phyloP scores from a whole-genome alignment of 2,329 filamentous ascomycete genomes.

The Hymenotorrendiella dingleyae region DNA sequence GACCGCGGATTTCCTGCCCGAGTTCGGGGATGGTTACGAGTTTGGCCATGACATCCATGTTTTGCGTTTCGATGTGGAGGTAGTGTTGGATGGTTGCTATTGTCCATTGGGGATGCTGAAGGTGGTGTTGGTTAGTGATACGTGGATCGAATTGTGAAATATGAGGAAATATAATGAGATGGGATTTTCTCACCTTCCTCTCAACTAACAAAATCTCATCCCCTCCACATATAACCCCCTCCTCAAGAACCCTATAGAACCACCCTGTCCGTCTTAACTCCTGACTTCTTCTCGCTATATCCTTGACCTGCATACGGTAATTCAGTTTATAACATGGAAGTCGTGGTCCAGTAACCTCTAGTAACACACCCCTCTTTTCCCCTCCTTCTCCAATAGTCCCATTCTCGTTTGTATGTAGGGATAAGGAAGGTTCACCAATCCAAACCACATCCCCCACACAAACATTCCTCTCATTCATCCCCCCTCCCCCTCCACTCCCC shows the following conservation, averaged over 20 bases:
- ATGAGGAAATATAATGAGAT: too few relatives aligned
- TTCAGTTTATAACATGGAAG: slow-evolving; percentile 66
- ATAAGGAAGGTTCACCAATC: too few relatives aligned
- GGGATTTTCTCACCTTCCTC: too few relatives aligned
- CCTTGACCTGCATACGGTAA: slow-evolving; percentile 57
- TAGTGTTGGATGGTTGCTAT: slow-evolving; percentile 58
- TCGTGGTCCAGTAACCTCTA: slow-evolving; percentile 56
- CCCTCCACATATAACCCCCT: slow-evolving; percentile 49
- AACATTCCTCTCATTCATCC: slow-evolving; percentile 54
- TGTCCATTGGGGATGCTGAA: slow-evolving; percentile 57
- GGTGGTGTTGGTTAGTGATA: too few relatives aligned
- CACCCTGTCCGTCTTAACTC: slow-evolving; percentile 55
- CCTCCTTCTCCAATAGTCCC: too few relatives aligned
- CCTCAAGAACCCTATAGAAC: slow-evolving; percentile 56
- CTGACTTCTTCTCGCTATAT: slow-evolving; percentile 54
- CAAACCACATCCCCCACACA: slow-evolving; percentile 58
- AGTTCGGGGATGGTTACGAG: slow-evolving; percentile 9
- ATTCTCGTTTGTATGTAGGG: too few relatives aligned
- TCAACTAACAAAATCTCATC: slow-evolving; percentile 52
- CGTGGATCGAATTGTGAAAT: too few relatives aligned
- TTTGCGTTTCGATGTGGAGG: slow-evolving; percentile 45
- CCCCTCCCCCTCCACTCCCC: slow-evolving; percentile 52
- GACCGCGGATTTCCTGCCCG: slow-evolving; percentile 7
- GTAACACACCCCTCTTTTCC: slow-evolving; percentile 37
- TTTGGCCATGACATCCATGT: slow-evolving; percentile 27